Evolutionary conservation across 106 monocot species (phyloP).

Genomic region (Acanthochlamys bracteata): DNA sequence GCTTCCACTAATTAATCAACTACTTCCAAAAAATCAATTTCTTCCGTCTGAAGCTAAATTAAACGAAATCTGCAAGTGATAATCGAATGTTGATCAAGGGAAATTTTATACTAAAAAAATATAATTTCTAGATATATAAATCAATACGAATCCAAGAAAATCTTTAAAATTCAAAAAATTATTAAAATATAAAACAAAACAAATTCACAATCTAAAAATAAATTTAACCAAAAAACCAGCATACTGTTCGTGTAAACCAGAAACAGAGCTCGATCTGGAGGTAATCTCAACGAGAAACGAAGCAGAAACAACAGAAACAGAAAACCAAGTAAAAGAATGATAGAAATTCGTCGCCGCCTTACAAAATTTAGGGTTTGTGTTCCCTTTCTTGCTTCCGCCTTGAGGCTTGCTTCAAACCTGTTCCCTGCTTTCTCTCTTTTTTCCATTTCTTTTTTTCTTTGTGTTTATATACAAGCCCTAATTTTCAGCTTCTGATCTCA

Average conservation of each 20-base stretch:
- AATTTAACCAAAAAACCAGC: conserved; percentile 7
- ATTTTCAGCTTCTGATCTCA: not conserved
- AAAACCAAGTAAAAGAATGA: not conserved
- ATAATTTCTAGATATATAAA: too few species aligned
- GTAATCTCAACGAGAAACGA: not conserved
- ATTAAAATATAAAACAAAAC: not conserved
- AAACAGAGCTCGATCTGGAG: conserved; percentile 3
- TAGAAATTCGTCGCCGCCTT: not conserved
- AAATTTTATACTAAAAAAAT: too few species aligned
- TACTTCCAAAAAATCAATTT: too few species aligned
- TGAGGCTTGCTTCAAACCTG: not conserved
- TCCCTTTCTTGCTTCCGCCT: not conserved
- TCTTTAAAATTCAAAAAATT: not conserved
- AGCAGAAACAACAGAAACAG: not conserved
- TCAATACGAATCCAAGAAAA: too few species aligned
- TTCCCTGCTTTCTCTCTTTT: conserved; percentile 6
- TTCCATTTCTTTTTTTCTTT: not conserved
- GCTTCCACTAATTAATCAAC: not conserved
- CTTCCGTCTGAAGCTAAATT: too few species aligned
- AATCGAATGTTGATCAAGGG: too few species aligned
- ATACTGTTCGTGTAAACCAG: not conserved
- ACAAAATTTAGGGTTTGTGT: conserved; percentile 13
- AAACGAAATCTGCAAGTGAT: too few species aligned
- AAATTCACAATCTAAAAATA: not conserved
- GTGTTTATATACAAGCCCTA: conserved; percentile 6